These are phyloP conservation scores for Sphagnum fallax DNA, from an alignment of 228 moss, liverwort and hornwort genomes.

Conservation along the genomic window DNA sequence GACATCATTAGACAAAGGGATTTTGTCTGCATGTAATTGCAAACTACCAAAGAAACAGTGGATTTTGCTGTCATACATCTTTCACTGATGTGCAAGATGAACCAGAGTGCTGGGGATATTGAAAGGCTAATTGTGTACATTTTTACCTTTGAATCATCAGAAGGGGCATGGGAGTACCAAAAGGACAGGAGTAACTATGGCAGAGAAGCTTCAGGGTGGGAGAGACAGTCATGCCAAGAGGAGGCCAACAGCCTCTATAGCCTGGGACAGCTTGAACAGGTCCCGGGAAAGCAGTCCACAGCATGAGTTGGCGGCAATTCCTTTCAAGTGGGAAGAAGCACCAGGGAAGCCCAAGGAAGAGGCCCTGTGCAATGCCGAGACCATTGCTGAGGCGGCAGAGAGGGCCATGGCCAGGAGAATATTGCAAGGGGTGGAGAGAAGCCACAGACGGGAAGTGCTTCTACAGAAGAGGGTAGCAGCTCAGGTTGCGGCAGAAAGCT, in stretches of 20 bases:
- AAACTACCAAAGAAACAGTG: too few relatives aligned
- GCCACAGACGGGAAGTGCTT: not conserved
- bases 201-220: too few relatives aligned
- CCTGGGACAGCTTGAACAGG: slow-evolving; percentile 53
- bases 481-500: not conserved
- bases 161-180: too few relatives aligned
- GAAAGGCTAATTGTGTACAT: too few relatives aligned
- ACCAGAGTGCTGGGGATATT: too few relatives aligned
- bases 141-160: too few relatives aligned
- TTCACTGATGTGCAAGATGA: too few relatives aligned
- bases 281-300: slow-evolving; percentile 42
- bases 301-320: slow-evolving; percentile 36
- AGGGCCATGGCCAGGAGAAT: slow-evolving; percentile 34
- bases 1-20: too few relatives aligned
- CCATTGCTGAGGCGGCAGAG: slow-evolving; percentile 32
- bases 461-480: not conserved
- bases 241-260: slow-evolving; percentile 55
- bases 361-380: slow-evolving; percentile 37
- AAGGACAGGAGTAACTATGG: too few relatives aligned
- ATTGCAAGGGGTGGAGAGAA: slow-evolving; percentile 9
- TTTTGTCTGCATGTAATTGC: too few relatives aligned
- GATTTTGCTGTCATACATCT: too few relatives aligned
- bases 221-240: slow-evolving; percentile 10
- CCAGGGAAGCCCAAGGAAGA: slow-evolving; percentile 51
- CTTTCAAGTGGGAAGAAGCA: slow-evolving; percentile 49